Evolutionary conservation across 768 basidiomycete species (phyloP), one percentile per base, ranked within the genome.

Genomic region (Tricholoma terreum): DNA sequence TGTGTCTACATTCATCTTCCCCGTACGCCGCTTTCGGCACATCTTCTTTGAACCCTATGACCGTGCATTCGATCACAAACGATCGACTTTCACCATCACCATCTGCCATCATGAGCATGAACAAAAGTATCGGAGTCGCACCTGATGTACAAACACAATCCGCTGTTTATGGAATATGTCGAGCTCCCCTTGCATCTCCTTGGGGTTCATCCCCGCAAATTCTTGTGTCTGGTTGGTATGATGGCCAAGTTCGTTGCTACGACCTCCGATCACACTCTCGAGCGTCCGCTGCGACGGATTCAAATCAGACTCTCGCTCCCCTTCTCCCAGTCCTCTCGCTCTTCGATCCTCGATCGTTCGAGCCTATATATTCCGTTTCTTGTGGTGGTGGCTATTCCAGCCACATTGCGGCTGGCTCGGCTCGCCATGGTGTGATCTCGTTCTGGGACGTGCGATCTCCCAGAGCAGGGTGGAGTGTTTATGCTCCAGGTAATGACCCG

Each of bases 211-310:
- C 89, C 3, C 83, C 87, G 15, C 79, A 90, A 63, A 80, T 90
- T 17, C 55, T 94, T 21, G 77, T 90, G 35, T 87, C 89, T 1
- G 92, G 90, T 1, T 92, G 91, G 90, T 93, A 84, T 69, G 89
- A 94, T 66, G 87, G 91, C 10, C 68, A 77, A 49, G 86, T 90
- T 33, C 79, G 82, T 35, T 79, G 90, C 51, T 85, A 91, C 70
- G 92, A 93, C 69, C 78, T 93, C 38, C 89, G 91, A 22, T 75
- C 82, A 15, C 75, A 74, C 17, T 71, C 72, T 24, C 64, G 68
- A 0, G 49, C 68, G 27, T 50, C 56, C 42, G 36, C 14, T 2
- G 50, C 60, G 27, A 45, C 54, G 48, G 59, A 56, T 7, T 34
- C 50, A 17, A 24, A 45, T 52, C 10, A 38, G 6, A 65, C 63